Evolutionary conservation across 2,329 filamentous ascomycete genomes (phyloP), one percentile per base, ranked within the genome.

Genomic region (Aureobasidium sp.): DNA sequence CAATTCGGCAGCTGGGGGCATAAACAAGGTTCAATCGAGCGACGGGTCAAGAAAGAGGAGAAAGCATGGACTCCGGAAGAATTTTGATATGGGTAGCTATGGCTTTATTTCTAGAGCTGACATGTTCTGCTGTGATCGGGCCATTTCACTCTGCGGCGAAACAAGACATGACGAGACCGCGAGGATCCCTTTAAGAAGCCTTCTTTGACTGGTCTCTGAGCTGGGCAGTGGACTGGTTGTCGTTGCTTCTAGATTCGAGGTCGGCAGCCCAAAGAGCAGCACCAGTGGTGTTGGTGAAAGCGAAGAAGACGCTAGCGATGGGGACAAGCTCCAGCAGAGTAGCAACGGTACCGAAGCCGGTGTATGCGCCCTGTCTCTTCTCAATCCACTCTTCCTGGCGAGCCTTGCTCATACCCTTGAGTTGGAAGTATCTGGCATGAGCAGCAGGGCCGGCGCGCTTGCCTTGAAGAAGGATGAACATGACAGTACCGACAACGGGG

Each of bases 211-310:
- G 67, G 41, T 73, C 69, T 54, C 67, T 66, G 39, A 75, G 64
- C 34, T 64, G 71, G 3, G 72, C 68, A 11, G 70, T 73, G 3
- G 66, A 68, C 13, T 67, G 64, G 14, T 65, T 66, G 6, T 47
- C 37, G 21, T 44, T 39, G n/a, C 14, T 37, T 53, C 68, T 64
- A 27, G 53, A 44, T 65, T 76, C 74, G 29, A 75, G 62, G 51
- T 76, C 91, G 21, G 90, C 89, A 44, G 93, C 92, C 91, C 91
- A 97, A n/a, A 97, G 77, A 8, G 93, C 93, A 59, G 92, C 93
- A 8, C 91, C 93, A 62, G 96, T 91, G 1, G 90, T 88, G 73
- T 96, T 97, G 16, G 91, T 96, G 73, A 95, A 97, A 0, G 88
- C 82, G 70, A 96, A 96, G 64, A 93, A 81, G 59, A 96, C 88